Evolutionary conservation across 148 eudicot genomes (phyloP), one percentile per base, ranked within the genome.

Genomic region (Rhododendron mucronatum): DNA sequence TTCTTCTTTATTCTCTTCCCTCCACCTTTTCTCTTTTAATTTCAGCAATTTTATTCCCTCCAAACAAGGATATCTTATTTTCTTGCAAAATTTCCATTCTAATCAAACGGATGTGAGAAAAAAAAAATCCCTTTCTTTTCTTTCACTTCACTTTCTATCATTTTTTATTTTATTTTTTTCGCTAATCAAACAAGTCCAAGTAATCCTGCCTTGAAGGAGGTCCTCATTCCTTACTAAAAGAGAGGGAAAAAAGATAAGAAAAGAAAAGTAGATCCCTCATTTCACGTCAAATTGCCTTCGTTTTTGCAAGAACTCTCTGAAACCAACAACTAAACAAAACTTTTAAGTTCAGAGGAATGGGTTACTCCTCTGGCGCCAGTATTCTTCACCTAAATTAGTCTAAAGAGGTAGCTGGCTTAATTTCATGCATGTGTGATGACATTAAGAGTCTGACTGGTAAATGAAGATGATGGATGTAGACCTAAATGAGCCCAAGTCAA

Each of bases 401-500:
- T 69, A 30, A 69, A 26, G 35, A 7, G 28, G 69, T n/a, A 63
- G 69, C 69, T n/a, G 69, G 63, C 63, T 47, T 47, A 50, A 50
- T 74, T 74, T 74, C 45, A 53, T 14, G 21, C 21, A 74, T 63
- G 71, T 23, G 3, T 20, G 26, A 76, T 39, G n/a, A 41, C 23
- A 21, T 78, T 78, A 21, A 21, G 1, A 45, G 51, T 20, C 30
- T n/a, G 26, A 78, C 14, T 2, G 28, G 28, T n/a, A 39, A 78
- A 44, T 41, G 80, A 15, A 74, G 15, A 74, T 35, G 78, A 74
- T 35, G 78, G 47, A 74, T 35, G 76, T 21, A 77, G 50, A 44
- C 80, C 28, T 77, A 77, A 55, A 21, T 39, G 79, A 77, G 80
- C 80, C 51, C 1, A 44, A 77, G 80, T 77, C 80, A 77, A 39